A percentile compares a stretch with the other conserved stretches of the same genome.
Conservation (phyloP, 1,139 yeast genomes). For the Yamadazyma blattariae region DNA sequence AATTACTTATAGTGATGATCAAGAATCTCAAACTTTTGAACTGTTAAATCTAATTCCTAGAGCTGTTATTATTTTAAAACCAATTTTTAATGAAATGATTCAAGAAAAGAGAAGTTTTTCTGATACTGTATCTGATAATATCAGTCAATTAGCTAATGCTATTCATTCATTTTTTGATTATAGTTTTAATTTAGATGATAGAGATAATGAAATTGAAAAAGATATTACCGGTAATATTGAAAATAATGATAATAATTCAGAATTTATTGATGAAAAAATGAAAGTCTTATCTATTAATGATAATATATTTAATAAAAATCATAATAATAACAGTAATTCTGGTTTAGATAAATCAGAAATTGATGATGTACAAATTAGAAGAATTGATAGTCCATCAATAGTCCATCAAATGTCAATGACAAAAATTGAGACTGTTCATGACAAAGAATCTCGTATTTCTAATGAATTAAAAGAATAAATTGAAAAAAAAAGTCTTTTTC, state of each 20-base stretch:
- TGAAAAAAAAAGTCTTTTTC: too few species aligned
- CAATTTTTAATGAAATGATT: slow-evolving; percentile 34
- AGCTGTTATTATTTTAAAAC: slow-evolving; percentile 64
- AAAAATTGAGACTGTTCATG: slow-evolving; percentile 20
- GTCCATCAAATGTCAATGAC: slow-evolving; percentile 15
- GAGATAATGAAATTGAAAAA: slow-evolving; percentile 6
- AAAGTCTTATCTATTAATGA: neutral
- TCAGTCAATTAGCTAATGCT: slow-evolving; percentile 27
- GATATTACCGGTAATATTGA: neutral
- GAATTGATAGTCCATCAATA: neutral
- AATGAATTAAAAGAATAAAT: too few species aligned
- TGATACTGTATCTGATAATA: slow-evolving; percentile 13
- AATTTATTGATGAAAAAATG: neutral
- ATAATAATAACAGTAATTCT: too few species aligned
- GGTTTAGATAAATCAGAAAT: neutral
- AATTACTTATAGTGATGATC: slow-evolving; percentile 41
- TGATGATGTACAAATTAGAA: neutral
- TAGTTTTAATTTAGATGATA: slow-evolving; percentile 23
- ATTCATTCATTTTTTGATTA: slow-evolving; percentile 43
- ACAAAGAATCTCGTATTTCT: too few species aligned
- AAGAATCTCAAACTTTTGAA: slow-evolving; percentile 48
- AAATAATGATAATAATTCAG: neutral
- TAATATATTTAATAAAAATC: too few species aligned
- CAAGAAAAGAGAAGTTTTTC: slow-evolving; percentile 16
- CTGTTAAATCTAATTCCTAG: slow-evolving; percentile 59